Evolutionary conservation across 768 basidiomycete species (phyloP), one percentile per base, ranked within the genome.

Genomic region (Myochromella boudieri): DNA sequence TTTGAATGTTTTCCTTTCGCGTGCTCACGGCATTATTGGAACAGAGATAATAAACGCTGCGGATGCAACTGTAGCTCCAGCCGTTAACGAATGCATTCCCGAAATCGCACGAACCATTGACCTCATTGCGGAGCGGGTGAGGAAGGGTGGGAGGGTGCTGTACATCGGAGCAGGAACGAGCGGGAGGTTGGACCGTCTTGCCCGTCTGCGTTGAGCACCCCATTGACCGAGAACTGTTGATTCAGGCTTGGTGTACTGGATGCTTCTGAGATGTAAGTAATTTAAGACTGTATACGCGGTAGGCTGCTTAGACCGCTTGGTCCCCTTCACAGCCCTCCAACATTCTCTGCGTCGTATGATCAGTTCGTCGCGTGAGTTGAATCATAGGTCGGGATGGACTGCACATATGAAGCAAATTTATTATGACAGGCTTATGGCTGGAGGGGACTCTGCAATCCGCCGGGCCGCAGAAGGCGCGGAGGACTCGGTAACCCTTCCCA

Each of bases 121-220:
- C 48, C 44, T 53, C 3, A 65, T 66, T 36, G 58, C 57, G 4
- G 58, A 59, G 17, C 53, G 65, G 14, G 55, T 66, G 26, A 48
- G 46, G 37, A 40, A 57, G 11, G 59, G 61, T 21, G 68, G 68
- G 20, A 57, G 68, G 25, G 49, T 69, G 17, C 32, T 69, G 20
- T 68, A 67, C 46, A 61, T 69, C 49, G 68, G 68, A 26, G 66
- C 68, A 4, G 68, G 68, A n/a, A 63, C 60, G 7, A 68, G 66
- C 20, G 68, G 68, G 29, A 60, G 66, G 67, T 65, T 33, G 25
- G 49, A 34, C 21, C 17, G 5, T 12, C 32, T 17, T 24, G 6
- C 18, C 20, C 18, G 10, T 11, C 18, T 17, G 1, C 20, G 52
- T 22, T 4, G 17, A 18, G 32, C 28, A 34, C 6, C 26, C 32